Evolutionary conservation across 1,139 yeast species (phyloP).

Genomic region (Kluyveromyces sp.): DNA sequence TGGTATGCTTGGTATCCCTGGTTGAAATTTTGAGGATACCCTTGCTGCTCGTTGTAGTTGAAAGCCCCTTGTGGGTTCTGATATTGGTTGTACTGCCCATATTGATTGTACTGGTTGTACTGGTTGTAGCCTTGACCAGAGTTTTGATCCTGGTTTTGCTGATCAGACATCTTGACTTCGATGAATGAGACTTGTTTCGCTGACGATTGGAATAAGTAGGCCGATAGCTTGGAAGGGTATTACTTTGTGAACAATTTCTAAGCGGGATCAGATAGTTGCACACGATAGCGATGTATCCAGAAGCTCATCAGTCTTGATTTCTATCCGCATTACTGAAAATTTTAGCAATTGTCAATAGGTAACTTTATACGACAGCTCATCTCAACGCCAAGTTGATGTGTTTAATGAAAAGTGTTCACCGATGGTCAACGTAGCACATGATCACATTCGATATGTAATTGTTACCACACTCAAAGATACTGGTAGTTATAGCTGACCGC

Average conservation of each 20-base stretch:
- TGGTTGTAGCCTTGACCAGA: conserved; percentile 27
- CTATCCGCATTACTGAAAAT: not conserved
- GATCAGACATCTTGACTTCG: conserved; percentile 23
- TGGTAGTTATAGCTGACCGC: no score
- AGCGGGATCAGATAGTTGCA: no score
- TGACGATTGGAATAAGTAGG: no score
- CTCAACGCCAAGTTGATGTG: no score
- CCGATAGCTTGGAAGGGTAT: no score
- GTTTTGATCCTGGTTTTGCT: conserved; percentile 14
- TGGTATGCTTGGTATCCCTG: conserved; percentile 18
- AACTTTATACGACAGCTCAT: not conserved
- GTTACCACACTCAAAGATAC: no score
- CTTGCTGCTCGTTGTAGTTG: conserved; percentile 20
- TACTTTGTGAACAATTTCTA: no score
- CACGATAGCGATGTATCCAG: no score
- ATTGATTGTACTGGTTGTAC: conserved; percentile 20
- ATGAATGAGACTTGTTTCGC: not conserved
- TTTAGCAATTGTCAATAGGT: not conserved
- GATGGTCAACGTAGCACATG: no score
- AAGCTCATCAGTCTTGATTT: not conserved
- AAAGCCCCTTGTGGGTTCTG: conserved; percentile 25
- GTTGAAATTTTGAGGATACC: conserved; percentile 30
- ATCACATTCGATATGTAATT: no score
- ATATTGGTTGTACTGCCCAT: conserved; percentile 28
- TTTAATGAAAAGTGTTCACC: no score